Base-by-base conservation (phyloP, 2,329 filamentous ascomycete species). In the Hawksworthiomyces lignivorus region DNA sequence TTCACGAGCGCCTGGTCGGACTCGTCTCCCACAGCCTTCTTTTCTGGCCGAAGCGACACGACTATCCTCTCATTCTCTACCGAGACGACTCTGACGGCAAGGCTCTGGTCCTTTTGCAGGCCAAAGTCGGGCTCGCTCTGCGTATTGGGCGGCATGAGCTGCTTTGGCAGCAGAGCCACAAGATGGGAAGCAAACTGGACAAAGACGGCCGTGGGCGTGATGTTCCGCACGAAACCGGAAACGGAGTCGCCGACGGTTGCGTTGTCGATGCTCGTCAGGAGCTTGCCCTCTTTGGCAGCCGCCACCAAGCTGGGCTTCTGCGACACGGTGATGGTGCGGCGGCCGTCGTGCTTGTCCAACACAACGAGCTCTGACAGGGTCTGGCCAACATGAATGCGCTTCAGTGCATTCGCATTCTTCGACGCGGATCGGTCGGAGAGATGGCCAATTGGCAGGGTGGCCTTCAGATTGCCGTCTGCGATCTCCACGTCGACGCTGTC, bases 331-430 rank as follows among this genome's bases (percentile, higher is more conserved):
- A 96, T 77, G 30, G 84, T 76, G 36, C 82, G 80, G 42, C 85
- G 85, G 46, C 80, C 75, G 49, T 87, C 80, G 47, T 88, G 76
- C 61, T 95, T 95, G 53, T 87, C 80, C n/a, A 98, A 65, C 12
- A 97, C 78, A 28, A 94, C 69, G n/a, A 98, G 68, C 39, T 92
- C 82, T 15, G 80, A 76, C 34, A 98, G 65, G 20, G 77, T 84
- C 63, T 95, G 87, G 3, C 89, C 90, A 36, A 94, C 83, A 40
- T 83, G 74, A 40, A 97, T 82, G 51, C 84, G 86, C 60, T 87
- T 88, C 55, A 92, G 67, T 1, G 84, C 77, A 17, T 83, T 82
- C 47, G 77, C 72, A 50, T 82, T 85, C 65, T 94, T 95, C 50
- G 84, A 80, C 20, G 72, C 65, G 2, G 87, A 88, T 39, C 87